phyloP scores from a whole-genome alignment of 106 monocot species.

The Allium cepa region DNA sequence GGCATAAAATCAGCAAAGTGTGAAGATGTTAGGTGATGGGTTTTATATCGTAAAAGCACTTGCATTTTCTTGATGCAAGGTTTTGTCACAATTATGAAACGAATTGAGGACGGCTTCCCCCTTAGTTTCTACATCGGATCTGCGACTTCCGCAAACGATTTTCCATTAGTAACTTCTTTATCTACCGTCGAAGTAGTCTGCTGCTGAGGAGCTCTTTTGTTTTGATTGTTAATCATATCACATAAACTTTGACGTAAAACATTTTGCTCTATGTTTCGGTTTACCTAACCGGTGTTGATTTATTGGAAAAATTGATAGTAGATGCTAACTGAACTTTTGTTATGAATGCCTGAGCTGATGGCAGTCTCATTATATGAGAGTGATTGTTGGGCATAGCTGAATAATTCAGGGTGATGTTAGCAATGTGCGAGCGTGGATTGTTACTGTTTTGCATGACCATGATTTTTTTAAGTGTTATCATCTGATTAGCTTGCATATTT shows the following conservation, averaged over 20 bases:
- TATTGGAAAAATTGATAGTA: constrained; percentile 1
- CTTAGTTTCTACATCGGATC: not conserved
- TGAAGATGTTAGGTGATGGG: too few relatives aligned
- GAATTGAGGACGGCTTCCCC: too few relatives aligned
- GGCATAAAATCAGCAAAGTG: too few relatives aligned
- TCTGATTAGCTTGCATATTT: constrained; percentile 14
- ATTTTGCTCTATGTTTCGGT: constrained; percentile 44
- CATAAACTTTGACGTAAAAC: constrained; percentile 51
- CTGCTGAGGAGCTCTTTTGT: constrained; percentile 16
- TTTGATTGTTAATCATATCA: constrained; percentile 34
- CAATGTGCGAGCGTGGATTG: not conserved
- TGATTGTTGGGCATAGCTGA: constrained; percentile 6
- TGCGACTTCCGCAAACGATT: not conserved
- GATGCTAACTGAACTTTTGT: not conserved
- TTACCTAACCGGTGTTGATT: constrained; percentile 17
- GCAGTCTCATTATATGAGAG: constrained; percentile 11
- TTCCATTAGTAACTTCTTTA: not conserved
- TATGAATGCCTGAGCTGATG: constrained; percentile 6
- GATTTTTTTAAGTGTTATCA: constrained; percentile 17
- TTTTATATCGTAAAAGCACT: too few relatives aligned
- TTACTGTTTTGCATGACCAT: constrained; percentile 10
- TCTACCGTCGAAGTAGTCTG: not conserved
- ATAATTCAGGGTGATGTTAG: constrained; percentile 1
- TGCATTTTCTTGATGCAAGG: too few relatives aligned
- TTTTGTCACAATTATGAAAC: too few relatives aligned